These are phyloP conservation scores for Waltergamsia citrina DNA, from an alignment of 2,329 filamentous ascomycete species.

Conservation along the genomic window DNA sequence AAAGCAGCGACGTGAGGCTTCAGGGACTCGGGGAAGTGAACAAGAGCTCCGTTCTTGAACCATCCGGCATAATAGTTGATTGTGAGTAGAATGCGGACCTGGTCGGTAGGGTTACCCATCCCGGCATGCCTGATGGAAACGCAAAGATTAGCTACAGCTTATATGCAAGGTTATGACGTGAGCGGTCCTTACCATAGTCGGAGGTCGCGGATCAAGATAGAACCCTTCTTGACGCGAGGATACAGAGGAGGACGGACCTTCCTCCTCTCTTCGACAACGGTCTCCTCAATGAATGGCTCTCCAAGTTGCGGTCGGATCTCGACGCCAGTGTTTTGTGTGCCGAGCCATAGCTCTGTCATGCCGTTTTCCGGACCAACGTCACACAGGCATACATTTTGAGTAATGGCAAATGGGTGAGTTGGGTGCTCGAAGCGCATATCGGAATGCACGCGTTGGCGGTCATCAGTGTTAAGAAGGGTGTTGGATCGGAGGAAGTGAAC, in stretches of 20 bases:
- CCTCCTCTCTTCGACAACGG: slow-evolving; percentile 3
- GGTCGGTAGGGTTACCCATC: slow-evolving; percentile 7
- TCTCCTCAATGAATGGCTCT: slow-evolving; percentile 6
- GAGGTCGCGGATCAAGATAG: slow-evolving; percentile 9
- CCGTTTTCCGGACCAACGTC: slow-evolving; percentile 8
- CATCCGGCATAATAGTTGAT: slow-evolving; percentile 8
- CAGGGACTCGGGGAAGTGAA: slow-evolving; percentile 6
- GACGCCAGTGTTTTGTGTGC: slow-evolving; percentile 6
- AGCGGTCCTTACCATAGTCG: too few relatives aligned
- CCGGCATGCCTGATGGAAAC: too few relatives aligned
- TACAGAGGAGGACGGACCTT: slow-evolving; percentile 5
- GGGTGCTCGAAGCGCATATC: slow-evolving; percentile 7
- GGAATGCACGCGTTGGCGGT: slow-evolving; percentile 5
- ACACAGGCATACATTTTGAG: slow-evolving; percentile 4
- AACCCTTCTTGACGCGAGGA: slow-evolving; percentile 8
- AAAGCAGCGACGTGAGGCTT: slow-evolving; percentile 5
- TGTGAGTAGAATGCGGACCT: slow-evolving; percentile 11
- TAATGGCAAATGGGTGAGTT: slow-evolving; percentile 5
- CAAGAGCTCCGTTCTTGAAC: slow-evolving; percentile 7
- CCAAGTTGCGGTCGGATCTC: slow-evolving; percentile 4
- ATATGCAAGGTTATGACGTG: too few relatives aligned
- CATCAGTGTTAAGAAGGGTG: slow-evolving; percentile 8
- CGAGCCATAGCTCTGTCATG: slow-evolving; percentile 10
- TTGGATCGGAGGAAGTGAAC: slow-evolving; percentile 13
- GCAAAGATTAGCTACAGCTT: too few relatives aligned